Base-by-base conservation (phyloP, 345 rosid genomes). In the Gossypium herbaceum region DNA sequence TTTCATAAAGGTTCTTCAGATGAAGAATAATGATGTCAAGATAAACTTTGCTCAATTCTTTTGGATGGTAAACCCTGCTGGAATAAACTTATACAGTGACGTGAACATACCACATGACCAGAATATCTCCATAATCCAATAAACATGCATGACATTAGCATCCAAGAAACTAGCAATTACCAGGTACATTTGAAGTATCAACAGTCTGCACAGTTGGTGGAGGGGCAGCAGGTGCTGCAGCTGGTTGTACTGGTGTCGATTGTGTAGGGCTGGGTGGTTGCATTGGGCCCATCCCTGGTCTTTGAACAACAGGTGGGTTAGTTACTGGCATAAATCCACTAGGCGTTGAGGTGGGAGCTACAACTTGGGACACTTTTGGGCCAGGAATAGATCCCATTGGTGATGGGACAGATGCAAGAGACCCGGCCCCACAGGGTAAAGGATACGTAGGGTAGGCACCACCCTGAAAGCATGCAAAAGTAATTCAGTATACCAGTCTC, bases 141-240 rank as follows among this genome's bases (percentile, higher is more conserved):
- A 54, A 56, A 79, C 43, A 61, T 24, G 59, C 51, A 9, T 57
- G 47, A 75, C 24, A 12, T 70, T 44, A 17, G 15, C 54, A 76
- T 47, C 47, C 16, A 47, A 68, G 68, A 73, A 65, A 29, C 41
- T 59, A 73, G 65, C 56, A 79, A 71, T 78, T 83, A 96, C 99
- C 97, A 74, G 97, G 97, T 50, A 92, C 95, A 57, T 82, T 93
- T 76, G 92, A 87, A 62, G 93, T 92, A 82, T 96, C 91, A 51
- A 85, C 99, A 7, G 95, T 92, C 85, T 93, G 98, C 65, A 92
- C 89, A 12, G 99, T 96, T 59, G 98, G 89, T 73, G 92, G 98
- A 39, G 91, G 91, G 78, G 91, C 88, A 76, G 90, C 83, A 78
- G 97, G 91, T 17, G 86, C 50, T 41, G 77, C 88, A 77, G 86